These are phyloP conservation scores for Boechera retrofracta DNA, from an alignment of 345 rosid species.

Conservation along the genomic window DNA sequence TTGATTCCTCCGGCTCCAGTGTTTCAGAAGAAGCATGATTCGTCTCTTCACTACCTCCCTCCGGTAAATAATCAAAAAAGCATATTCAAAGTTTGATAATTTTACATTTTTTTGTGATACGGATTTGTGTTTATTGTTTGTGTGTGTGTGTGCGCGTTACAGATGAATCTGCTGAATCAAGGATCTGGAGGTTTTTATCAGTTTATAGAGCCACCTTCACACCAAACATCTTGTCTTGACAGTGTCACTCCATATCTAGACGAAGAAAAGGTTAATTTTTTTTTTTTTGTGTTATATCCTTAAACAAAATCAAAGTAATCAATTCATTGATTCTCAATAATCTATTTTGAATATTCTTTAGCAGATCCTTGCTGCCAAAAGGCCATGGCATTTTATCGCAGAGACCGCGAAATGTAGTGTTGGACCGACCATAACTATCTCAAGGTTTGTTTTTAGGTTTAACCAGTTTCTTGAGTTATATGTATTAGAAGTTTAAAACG, in stretches of 20 bases:
- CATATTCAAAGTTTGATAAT: background rate
- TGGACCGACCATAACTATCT: conserved; percentile 38
- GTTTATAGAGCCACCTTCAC: conserved; percentile 69
- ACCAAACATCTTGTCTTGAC: conserved; percentile 51
- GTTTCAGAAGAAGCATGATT: conserved; percentile 47
- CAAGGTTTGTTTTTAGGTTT: conserved; percentile 47
- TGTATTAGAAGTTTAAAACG: background rate
- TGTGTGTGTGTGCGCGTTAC: background rate
- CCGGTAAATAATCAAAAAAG: conserved; percentile 42
- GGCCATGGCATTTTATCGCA: conserved; percentile 48
- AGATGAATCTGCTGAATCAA: conserved; percentile 49
- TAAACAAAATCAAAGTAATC: background rate
- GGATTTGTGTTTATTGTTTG: background rate
- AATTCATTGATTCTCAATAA: background rate
- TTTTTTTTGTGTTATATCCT: no score
- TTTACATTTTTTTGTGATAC: background rate
- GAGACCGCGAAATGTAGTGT: conserved; percentile 42
- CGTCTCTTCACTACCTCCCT: conserved; percentile 46
- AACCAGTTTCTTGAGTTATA: conserved; percentile 20
- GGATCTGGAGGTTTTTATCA: conserved; percentile 48
- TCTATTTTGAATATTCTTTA: background rate
- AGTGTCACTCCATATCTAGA: conserved; percentile 42
- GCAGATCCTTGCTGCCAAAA: conserved; percentile 54
- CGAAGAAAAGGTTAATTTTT: conserved; percentile 53
- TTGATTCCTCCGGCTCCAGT: conserved; percentile 47